A percentile compares a stretch with the other conserved stretches of the same genome.
Evolutionary conservation across 352 stramenopile genomes (phyloP).

Genomic region (Globisporangium nunn): DNA sequence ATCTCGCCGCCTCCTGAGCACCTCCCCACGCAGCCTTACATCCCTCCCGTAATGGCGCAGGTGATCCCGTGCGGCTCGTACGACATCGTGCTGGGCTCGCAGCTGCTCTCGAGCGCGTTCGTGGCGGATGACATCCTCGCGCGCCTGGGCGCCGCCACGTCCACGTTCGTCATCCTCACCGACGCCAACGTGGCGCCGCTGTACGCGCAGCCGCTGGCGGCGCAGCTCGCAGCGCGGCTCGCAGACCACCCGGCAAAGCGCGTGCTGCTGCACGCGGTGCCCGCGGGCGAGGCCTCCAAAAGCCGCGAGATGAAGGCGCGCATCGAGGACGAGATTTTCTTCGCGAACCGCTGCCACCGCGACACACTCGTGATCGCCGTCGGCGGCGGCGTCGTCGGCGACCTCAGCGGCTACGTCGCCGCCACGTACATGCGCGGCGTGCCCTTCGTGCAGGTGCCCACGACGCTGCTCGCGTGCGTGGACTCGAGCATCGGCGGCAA

Average conservation of each 20-base stretch:
- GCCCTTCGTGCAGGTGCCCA: conserved; percentile 90
- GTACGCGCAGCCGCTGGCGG: conserved; percentile 55
- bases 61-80: conserved; percentile 72
- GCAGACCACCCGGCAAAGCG: conserved; percentile 26
- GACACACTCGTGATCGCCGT: conserved; percentile 85
- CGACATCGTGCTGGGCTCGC: conserved; percentile 72
- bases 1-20: background rate
- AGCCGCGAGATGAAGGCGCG: conserved; percentile 69
- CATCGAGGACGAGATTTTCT: conserved; percentile 79
- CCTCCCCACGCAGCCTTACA: background rate
- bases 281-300: conserved; percentile 70
- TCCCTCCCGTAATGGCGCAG: conserved; percentile 9
- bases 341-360: conserved; percentile 74
- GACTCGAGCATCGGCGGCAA: conserved; percentile 98
- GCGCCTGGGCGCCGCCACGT: conserved; percentile 33
- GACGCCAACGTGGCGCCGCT: conserved; percentile 72
- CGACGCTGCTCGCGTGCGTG: conserved; percentile 97
- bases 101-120: conserved; percentile 53
- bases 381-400: conserved; percentile 96
- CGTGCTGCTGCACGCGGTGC: conserved; percentile 56
- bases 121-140: conserved; percentile 58
- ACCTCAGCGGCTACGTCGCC: conserved; percentile 97
- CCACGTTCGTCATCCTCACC: conserved; percentile 77
- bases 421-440: conserved; percentile 95
- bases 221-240: conserved; percentile 38